Evolutionary conservation across 495 filamentous ascomycete genomes (phyloP).

Genomic region (Penicillium atrosanguineum): DNA sequence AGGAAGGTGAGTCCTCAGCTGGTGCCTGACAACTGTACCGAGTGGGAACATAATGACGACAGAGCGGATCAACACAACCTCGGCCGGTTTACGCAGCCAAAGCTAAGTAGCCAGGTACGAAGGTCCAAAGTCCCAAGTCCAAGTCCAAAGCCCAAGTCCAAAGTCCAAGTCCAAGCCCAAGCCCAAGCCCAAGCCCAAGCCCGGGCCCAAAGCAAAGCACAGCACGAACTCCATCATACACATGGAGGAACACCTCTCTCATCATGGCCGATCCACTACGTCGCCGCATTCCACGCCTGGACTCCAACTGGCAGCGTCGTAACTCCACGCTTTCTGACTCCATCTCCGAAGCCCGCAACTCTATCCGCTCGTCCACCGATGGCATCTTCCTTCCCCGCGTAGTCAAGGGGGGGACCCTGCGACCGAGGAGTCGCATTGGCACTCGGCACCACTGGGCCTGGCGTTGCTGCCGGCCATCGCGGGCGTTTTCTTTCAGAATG

Average conservation of each 20-base stretch:
- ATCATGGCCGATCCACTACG: conserved; percentile 28
- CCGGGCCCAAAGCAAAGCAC: no score
- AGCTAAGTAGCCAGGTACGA: no score
- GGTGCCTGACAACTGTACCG: no score
- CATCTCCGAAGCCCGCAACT: conserved; percentile 62
- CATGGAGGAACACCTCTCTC: background rate
- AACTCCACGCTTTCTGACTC: conserved; percentile 76
- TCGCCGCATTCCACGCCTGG: conserved; percentile 28
- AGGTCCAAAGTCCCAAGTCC: no score
- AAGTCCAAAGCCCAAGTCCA: no score
- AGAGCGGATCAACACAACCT: background rate
- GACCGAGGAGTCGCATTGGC: conserved; percentile 63
- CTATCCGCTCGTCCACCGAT: conserved; percentile 68
- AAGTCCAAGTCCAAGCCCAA: background rate
- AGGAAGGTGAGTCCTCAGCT: no score
- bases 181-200: background rate
- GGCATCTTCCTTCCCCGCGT: conserved; percentile 66
- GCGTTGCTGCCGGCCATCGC: conserved; percentile 82
- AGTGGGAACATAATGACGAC: no score
- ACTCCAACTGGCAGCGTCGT: conserved; percentile 47
- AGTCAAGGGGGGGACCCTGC: conserved; percentile 20
- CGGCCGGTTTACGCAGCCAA: no score
- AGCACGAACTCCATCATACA: background rate
- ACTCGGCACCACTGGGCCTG: conserved; percentile 74
- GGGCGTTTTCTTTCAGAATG: conserved; percentile 82